phyloP scores from a whole-genome alignment of 1,139 yeast species.

The Candida freyschussii region DNA sequence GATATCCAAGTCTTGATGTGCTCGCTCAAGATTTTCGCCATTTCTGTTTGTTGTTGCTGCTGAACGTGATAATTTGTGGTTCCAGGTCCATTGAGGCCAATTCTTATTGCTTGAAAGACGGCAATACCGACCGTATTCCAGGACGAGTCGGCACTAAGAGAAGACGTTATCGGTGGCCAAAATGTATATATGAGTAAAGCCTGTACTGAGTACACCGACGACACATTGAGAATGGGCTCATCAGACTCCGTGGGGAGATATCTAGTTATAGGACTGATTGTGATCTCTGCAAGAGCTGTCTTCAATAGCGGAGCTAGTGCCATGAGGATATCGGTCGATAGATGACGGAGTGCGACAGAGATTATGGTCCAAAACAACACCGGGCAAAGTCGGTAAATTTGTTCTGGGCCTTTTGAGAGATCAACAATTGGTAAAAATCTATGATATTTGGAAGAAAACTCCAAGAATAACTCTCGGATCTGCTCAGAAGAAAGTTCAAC shows the following conservation, averaged over 20 bases:
- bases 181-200: conserved; percentile 82
- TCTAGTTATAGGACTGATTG: conserved; percentile 85
- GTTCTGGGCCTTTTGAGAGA: conserved; percentile 73
- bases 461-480: conserved; percentile 61
- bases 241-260: conserved; percentile 71
- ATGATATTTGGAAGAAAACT: conserved; percentile 72
- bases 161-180: conserved; percentile 96
- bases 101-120: conserved; percentile 82
- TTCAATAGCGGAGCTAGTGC: conserved; percentile 66
- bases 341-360: conserved; percentile 65
- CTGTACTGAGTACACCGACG: conserved; percentile 93
- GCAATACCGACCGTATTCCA: conserved; percentile 96
- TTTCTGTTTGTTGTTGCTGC: conserved; percentile 17
- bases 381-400: conserved; percentile 73
- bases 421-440: conserved; percentile 86
- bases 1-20: conserved; percentile 90
- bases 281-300: conserved; percentile 75
- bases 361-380: conserved; percentile 92
- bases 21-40: conserved; percentile 42
- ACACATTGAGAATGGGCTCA: conserved; percentile 78
- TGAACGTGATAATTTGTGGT: conserved; percentile 33
- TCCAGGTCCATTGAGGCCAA: conserved; percentile 82
- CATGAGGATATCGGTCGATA: conserved; percentile 39
- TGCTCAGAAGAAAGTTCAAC: conserved; percentile 56
- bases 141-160: conserved; percentile 89